Evolutionary conservation across 257 asterid genomes (phyloP).

Genomic region (Voacanga thouarsii): DNA sequence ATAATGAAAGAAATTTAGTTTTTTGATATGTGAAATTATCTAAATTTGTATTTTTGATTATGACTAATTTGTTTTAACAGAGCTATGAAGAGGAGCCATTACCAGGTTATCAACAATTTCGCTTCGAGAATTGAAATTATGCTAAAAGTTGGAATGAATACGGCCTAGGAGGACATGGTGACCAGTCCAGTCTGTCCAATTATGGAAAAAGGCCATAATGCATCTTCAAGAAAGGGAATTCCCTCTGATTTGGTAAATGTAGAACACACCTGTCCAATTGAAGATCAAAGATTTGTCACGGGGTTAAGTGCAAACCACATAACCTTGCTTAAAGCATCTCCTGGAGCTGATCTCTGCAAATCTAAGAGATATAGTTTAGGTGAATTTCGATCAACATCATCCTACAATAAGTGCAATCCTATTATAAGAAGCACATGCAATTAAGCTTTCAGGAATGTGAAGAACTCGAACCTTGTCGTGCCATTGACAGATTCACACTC

Average conservation of each 20-base stretch:
- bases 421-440: constrained; percentile 50
- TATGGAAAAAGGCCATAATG: constrained; percentile 45
- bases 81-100: constrained; percentile 78
- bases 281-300: constrained; percentile 46
- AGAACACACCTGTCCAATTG: constrained; percentile 39
- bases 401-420: constrained; percentile 71
- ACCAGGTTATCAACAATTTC: constrained; percentile 55
- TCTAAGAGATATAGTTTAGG: constrained; percentile 64
- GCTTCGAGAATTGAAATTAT: constrained; percentile 41
- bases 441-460: constrained; percentile 33
- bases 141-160: too few relatives aligned
- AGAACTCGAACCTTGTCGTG: constrained; percentile 52
- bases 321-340: constrained; percentile 20
- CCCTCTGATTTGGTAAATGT: constrained; percentile 25
- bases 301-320: constrained; percentile 36
- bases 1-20: background rate
- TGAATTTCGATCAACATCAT: constrained; percentile 54
- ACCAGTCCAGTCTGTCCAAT: constrained; percentile 39
- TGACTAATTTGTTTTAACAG: constrained; percentile 38
- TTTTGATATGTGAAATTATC: background rate
- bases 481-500: constrained; percentile 74
- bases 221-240: constrained; percentile 45
- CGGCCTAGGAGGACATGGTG: too few relatives aligned
- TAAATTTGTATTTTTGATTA: constrained; percentile 3
- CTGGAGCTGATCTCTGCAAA: constrained; percentile 39